Base-by-base conservation (phyloP, 176 grass and related monocot species). In the Musa troglodytarum region DNA sequence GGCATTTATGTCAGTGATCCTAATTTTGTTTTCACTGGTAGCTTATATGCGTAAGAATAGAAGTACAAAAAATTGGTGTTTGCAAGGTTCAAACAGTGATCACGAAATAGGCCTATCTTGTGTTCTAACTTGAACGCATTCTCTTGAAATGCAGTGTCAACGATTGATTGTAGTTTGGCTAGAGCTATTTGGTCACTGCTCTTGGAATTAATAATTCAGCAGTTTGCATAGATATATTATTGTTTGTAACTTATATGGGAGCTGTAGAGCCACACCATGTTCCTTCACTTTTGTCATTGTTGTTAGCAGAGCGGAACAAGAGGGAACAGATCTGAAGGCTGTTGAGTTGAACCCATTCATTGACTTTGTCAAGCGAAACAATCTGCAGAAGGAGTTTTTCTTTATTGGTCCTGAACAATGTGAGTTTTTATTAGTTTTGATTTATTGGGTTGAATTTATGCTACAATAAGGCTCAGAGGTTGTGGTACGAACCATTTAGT, bases 311-410 rank as follows among this genome's bases (percentile, higher is more conserved):
- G 93, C 90, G 87, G 93, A 97, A 74, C 88, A 93, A 70, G 93
- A 97, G 72, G 90, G 93, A 67, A 80, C 80, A 61, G 58, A 83
- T 58, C 50, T 97, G 9, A 93, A 78, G 62, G 88, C 87, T 81
- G 43, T 90, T 56, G 90, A 93, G 56, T 65, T 97, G 82, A 90
- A 85, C 64, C 84, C 93, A 9, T 88, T 90, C 74, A 78, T 93
- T 6, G 86, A 90, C 52, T 97, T 92, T 76, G 72, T 90, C 52
- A 92, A 86, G 56, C 76, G 82, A 23, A 92, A 85, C 15, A 90
- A 88, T 83, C 84, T 88, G 55, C 94, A 90, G 74, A 93, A 69
- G 62, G 94, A 93, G 22, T 81, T 93, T 75, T 97, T 97, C 73
- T 81, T 80, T 83, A 81, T 97, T 71, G 90, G 82, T 21, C 21